Conservation (phyloP, 306 rosid species). For the Ziziphus jujuba region DNA sequence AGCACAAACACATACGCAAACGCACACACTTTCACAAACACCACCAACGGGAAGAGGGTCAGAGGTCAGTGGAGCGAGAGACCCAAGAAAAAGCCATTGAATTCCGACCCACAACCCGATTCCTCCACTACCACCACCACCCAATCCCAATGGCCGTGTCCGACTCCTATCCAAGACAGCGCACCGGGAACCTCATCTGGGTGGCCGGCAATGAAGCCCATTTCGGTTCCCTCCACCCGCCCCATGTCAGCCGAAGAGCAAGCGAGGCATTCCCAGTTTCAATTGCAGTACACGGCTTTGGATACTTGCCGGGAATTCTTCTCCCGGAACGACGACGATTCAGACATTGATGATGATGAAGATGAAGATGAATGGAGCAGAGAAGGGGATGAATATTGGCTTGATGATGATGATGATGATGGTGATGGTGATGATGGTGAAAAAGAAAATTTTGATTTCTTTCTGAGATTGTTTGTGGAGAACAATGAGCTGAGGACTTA, state of each 20-base stretch:
- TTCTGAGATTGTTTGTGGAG: slow-evolving; percentile 48
- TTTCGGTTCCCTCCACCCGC: slow-evolving; percentile 8
- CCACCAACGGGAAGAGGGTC: slow-evolving; percentile 8
- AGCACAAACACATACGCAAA: neutral
- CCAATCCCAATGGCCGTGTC: slow-evolving; percentile 41
- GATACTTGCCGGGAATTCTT: slow-evolving; percentile 47
- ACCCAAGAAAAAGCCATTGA: slow-evolving; percentile 8
- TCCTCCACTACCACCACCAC: no score
- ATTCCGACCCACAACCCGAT: slow-evolving; percentile 21
- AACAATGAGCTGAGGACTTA: slow-evolving; percentile 49
- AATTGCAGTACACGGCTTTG: slow-evolving; percentile 45
- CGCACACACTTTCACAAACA: neutral
- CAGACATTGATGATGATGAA: slow-evolving; percentile 16
- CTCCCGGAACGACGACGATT: slow-evolving; percentile 33
- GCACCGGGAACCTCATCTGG: slow-evolving; percentile 24
- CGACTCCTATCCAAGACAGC: neutral
- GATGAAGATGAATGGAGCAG: slow-evolving; percentile 16
- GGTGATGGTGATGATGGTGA: slow-evolving; percentile 8
- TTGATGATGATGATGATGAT: neutral
- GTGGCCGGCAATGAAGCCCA: slow-evolving; percentile 41
- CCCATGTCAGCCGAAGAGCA: slow-evolving; percentile 32
- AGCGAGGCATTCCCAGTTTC: slow-evolving; percentile 26
- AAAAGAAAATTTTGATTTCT: slow-evolving; percentile 38
- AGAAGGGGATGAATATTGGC: slow-evolving; percentile 8
- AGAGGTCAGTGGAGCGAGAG: neutral